These are phyloP conservation scores for Marchantia polymorpha DNA, from an alignment of 225 moss, liverwort and hornwort genomes.

Conservation along the genomic window DNA sequence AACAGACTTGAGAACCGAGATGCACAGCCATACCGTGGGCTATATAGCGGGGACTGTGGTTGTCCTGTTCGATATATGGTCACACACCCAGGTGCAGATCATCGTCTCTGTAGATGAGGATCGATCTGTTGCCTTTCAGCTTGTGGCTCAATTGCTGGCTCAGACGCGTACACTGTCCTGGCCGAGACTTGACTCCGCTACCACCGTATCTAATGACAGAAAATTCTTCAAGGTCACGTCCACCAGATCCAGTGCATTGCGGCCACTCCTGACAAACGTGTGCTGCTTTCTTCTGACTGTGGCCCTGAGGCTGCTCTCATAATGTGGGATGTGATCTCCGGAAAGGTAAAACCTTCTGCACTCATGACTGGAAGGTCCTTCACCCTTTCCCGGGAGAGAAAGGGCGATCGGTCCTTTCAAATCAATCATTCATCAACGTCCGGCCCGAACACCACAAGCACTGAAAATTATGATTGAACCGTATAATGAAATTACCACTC, in stretches of 20 bases:
- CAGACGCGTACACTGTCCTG: background rate
- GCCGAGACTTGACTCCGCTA: background rate
- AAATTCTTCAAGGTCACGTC: slow-evolving; percentile 50
- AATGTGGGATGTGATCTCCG: slow-evolving; percentile 48
- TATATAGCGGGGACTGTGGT: slow-evolving; percentile 50
- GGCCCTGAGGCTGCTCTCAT: slow-evolving; percentile 57
- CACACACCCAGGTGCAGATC: slow-evolving; percentile 38
- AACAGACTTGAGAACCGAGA: slow-evolving; percentile 46
- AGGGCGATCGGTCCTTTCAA: no score
- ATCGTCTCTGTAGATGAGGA: background rate
- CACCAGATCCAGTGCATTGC: slow-evolving; percentile 55
- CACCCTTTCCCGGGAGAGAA: background rate
- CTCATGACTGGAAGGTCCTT: background rate
- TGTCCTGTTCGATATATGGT: slow-evolving; percentile 43
- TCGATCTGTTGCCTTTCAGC: background rate
- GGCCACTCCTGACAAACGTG: slow-evolving; percentile 40
- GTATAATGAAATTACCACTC: no score
- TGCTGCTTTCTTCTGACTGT: slow-evolving; percentile 46
- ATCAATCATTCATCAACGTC: no score
- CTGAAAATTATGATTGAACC: background rate
- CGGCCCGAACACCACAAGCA: no score
- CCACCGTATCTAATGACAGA: slow-evolving; percentile 25
- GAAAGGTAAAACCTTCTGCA: slow-evolving; percentile 35
- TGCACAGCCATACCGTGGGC: slow-evolving; percentile 42
- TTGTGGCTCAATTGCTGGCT: background rate